Conservation (phyloP, 2,329 filamentous ascomycete genomes). For the Monilinia polystroma region DNA sequence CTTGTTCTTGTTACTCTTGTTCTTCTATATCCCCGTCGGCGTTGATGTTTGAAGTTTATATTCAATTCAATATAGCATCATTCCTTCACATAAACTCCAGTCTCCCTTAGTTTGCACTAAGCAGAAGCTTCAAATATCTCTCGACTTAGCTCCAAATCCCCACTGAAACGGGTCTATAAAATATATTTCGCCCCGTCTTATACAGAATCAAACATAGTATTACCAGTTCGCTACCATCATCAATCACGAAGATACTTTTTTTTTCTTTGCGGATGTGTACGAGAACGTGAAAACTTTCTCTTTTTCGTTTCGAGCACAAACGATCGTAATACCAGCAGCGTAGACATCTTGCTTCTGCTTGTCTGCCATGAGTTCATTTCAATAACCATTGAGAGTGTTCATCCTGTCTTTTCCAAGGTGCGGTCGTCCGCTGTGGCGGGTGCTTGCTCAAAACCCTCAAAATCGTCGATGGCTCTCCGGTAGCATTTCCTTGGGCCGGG, state of each 20-base stretch:
- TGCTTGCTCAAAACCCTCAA: conserved; percentile 46
- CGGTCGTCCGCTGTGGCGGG: conserved; percentile 46
- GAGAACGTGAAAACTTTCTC: conserved; percentile 16
- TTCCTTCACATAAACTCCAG: not conserved
- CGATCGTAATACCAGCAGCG: conserved; percentile 1
- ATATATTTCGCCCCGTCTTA: not conserved
- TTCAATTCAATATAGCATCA: not conserved
- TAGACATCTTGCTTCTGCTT: conserved; percentile 34
- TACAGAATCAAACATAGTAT: not conserved
- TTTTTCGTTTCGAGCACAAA: conserved; percentile 11
- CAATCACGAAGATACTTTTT: not conserved
- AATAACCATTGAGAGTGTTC: conserved; percentile 41
- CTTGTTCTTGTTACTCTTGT: too few relatives aligned
- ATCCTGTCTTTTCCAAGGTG: conserved; percentile 46
- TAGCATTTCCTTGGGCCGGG: conserved; percentile 46
- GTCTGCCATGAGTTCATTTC: conserved; percentile 39
- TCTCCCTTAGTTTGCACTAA: not conserved
- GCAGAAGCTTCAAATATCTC: conserved; percentile 5
- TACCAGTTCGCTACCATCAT: not conserved
- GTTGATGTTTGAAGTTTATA: not conserved
- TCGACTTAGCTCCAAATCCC: not conserved
- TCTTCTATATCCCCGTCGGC: too few relatives aligned
- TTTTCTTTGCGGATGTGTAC: conserved; percentile 24
- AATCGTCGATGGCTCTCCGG: conserved; percentile 44
- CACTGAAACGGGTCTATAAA: not conserved